Evolutionary conservation across 441 rosid species (phyloP).

Genomic region (Aquilaria agallochum): DNA sequence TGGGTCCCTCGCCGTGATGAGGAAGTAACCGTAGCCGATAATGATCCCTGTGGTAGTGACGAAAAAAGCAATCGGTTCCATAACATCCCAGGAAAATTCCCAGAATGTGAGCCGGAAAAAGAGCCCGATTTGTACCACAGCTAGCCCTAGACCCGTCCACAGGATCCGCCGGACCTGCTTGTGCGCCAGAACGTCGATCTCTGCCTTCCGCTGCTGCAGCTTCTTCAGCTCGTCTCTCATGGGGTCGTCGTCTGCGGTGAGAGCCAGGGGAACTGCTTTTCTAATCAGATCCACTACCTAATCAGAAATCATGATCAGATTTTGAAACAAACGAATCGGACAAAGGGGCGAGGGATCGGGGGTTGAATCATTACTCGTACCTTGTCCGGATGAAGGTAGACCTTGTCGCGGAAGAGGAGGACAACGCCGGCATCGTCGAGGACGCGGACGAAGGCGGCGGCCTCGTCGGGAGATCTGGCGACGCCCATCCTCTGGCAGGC

Average conservation of each 20-base stretch:
- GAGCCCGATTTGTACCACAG: conserved; percentile 48
- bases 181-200: conserved; percentile 74
- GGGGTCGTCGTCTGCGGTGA: conserved; percentile 60
- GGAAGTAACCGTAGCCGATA: conserved; percentile 82
- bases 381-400: conserved; percentile 88
- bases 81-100: conserved; percentile 99
- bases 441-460: conserved; percentile 65
- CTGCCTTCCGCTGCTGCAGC: conserved; percentile 64
- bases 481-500: conserved; percentile 63
- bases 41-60: conserved; percentile 62
- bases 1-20: conserved; percentile 87
- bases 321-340: conserved; percentile 50
- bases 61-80: conserved; percentile 94
- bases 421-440: conserved; percentile 92
- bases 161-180: conserved; percentile 79
- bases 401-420: conserved; percentile 84
- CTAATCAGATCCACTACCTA: conserved; percentile 86
- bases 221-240: conserved; percentile 51
- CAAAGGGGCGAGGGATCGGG: neutral
- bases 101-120: conserved; percentile 87
- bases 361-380: conserved; percentile 20
- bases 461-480: conserved; percentile 71
- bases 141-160: conserved; percentile 70
- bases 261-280: conserved; percentile 78
- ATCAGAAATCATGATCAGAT: conserved; percentile 45